Conservation (phyloP, 257 asterid genomes). For the Salvia hispanica region DNA sequence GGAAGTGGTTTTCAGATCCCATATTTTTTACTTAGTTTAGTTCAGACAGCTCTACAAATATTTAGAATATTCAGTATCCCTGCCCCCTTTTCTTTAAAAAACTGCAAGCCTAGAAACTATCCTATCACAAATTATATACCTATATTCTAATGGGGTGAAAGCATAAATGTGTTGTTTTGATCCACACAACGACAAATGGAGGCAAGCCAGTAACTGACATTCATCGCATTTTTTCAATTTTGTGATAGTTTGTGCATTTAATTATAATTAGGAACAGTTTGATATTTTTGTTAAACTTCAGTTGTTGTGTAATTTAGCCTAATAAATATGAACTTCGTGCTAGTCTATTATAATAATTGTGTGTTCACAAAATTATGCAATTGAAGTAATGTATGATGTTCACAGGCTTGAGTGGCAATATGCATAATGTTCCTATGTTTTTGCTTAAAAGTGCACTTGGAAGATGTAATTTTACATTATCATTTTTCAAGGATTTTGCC, state of each 20-base stretch:
- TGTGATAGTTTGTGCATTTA: too few relatives aligned
- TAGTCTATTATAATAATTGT: neutral
- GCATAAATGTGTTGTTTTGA: too few relatives aligned
- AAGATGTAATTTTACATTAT: slow-evolving; percentile 23
- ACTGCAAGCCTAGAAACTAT: neutral
- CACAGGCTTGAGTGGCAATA: slow-evolving; percentile 10
- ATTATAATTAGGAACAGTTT: too few relatives aligned
- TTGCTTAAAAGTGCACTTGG: slow-evolving; percentile 2
- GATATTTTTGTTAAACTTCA: too few relatives aligned
- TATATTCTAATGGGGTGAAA: too few relatives aligned
- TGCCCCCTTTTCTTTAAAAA: neutral
- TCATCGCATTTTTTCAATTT: too few relatives aligned
- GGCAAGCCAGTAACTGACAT: too few relatives aligned
- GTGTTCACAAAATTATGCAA: neutral
- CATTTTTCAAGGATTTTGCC: slow-evolving; percentile 23
- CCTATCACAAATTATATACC: neutral
- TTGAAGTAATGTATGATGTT: neutral
- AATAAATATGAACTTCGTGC: neutral
- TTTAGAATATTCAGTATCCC: neutral
- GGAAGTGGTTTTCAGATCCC: slow-evolving; percentile 7
- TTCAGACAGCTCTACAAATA: neutral
- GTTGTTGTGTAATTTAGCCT: too few relatives aligned
- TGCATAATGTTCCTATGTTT: neutral
- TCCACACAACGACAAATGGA: too few relatives aligned
- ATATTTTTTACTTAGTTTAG: neutral